Base-by-base conservation (phyloP, 2,329 filamentous ascomycete species). In the Calcarisporium arbuscula region DNA sequence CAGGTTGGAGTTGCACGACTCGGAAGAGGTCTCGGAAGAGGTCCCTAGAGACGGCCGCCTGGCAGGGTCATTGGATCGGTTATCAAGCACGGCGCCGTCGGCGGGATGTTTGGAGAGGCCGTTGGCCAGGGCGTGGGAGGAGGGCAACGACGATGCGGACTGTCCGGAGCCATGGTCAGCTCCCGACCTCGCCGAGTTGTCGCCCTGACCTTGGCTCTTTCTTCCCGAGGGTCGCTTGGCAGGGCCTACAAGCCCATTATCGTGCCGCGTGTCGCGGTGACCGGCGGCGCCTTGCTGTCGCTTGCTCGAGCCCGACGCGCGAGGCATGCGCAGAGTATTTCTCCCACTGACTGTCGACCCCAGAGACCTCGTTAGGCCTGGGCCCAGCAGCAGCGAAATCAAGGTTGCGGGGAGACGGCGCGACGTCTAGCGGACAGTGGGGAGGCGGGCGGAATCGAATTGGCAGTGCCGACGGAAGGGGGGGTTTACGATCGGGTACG, bases 191-290 rank as follows among this genome's bases (percentile, higher is more conserved):
- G 53, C 53, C 50, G 58, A 49, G 51, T 49, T 54, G 52, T 69
- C 61, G 51, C 64, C 50, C 42, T 62, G 62, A 45, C 54, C 56
- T 50, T 66, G 64, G 53, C 62, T 68, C 60, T 70, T 74, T 44
- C 52, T 62, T 46, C 52, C 54, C 29, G 54, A 47, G 37, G 50
- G 45, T 50, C 61, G 61, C 48, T 60, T 64, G 32, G 53, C 56
- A 40, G 61, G 56, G 53, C 80, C 80, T 72, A 88, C 82, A 60
- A 87, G 72, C 56, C 86, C 87, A 81, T 85, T 88, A 66, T 95
- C 88, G 66, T 94, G 83, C 61, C 83, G 79, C 54, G 71, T 77
- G 64, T 82, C 82, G 67, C 79, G 78, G 60, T 80, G 73, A 65
- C 70, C 82, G 47, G 63, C 63, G 57, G 69, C 68, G 64, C 68